Base-by-base conservation (phyloP, 352 stramenopile species). In the Globisporangium mamillatum region DNA sequence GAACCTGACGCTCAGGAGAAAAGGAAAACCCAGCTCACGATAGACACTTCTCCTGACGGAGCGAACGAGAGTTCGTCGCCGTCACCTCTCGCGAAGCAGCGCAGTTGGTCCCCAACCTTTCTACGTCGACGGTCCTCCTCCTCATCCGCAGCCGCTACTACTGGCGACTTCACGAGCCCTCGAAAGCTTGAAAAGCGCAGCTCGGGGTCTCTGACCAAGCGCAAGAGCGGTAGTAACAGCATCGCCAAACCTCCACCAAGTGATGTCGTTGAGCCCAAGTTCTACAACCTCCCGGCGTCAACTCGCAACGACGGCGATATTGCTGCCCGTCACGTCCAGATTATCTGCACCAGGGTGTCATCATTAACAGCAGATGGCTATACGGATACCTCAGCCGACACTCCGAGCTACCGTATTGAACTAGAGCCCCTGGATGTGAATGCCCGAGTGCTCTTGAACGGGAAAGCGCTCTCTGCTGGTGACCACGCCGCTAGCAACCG, bases 391-490 rank as follows among this genome's bases (percentile, higher is more conserved):
- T 38, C 50, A 24, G 27, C 59, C 1, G 34, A 41, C 34, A 3
- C 38, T 20, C 1, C 52, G 29, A 18, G n/a, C 10, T 70, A 29
- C 41, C n/a, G n/a, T 4, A 70, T 86, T 14, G 71, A 79, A 41
- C 48, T 88, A 10, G 75, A 85, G 59, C 62, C 71, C 9, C 27
- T 83, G 24, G 66, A 85, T 9, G 64, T 67, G 2, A 75, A 53
- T 16, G 79, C 72, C 20, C 71, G 77, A 27, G 66, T 88, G 7
- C 20, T 78, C 6, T 62, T 89, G 29, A 91, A 89, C 67, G 74
- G 76, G 1, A 59, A 61, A 0, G 54, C 63, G 3, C 29, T 88
- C 9, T 56, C 73, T 16, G 68, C 72, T 3, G 25, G 24, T n/a
- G 54, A 60, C 3, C 25, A 32, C 2, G 3, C 2, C 27, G 3